Conservation (phyloP, 345 rosid genomes). For the Firmiana major region DNA sequence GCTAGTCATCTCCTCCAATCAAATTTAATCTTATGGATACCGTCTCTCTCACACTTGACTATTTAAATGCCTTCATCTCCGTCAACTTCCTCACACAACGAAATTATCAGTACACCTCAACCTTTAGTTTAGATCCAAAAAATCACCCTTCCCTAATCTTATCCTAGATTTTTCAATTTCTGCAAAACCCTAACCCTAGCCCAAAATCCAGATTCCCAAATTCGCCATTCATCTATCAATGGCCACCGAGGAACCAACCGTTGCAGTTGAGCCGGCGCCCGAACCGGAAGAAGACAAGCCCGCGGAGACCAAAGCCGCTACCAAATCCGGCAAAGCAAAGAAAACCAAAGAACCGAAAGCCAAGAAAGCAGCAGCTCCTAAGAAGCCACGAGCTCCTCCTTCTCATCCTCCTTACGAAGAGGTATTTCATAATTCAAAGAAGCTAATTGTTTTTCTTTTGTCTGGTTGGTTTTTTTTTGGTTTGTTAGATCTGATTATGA, state of each 20-base stretch:
- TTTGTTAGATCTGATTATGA: constrained; percentile 18
- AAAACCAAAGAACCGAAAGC: constrained; percentile 45
- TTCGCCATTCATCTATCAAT: constrained; percentile 8
- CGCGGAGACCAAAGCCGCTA: constrained; percentile 32
- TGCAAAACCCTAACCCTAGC: neutral
- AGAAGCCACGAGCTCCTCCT: constrained; percentile 31
- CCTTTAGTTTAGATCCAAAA: neutral
- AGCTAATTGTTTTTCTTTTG: neutral
- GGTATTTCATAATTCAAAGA: constrained; percentile 28
- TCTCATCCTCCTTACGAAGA: constrained; percentile 74
- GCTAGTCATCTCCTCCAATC: constrained; percentile 43
- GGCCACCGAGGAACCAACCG: constrained; percentile 43
- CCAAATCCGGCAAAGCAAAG: constrained; percentile 40
- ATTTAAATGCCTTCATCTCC: constrained; percentile 44
- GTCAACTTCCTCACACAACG: constrained; percentile 4
- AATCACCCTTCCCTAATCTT: neutral
- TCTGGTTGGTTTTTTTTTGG: neutral
- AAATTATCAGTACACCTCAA: neutral
- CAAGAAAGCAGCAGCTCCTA: constrained; percentile 43
- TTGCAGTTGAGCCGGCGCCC: constrained; percentile 30
- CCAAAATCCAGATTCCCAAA: too few relatives aligned
- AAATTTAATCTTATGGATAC: constrained; percentile 35
- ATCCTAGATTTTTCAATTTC: neutral
- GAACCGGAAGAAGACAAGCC: constrained; percentile 6
- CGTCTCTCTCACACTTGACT: constrained; percentile 38